phyloP scores from a whole-genome alignment of 2,329 filamentous ascomycete genomes.

The Neopestalotiopsis sp. region DNA sequence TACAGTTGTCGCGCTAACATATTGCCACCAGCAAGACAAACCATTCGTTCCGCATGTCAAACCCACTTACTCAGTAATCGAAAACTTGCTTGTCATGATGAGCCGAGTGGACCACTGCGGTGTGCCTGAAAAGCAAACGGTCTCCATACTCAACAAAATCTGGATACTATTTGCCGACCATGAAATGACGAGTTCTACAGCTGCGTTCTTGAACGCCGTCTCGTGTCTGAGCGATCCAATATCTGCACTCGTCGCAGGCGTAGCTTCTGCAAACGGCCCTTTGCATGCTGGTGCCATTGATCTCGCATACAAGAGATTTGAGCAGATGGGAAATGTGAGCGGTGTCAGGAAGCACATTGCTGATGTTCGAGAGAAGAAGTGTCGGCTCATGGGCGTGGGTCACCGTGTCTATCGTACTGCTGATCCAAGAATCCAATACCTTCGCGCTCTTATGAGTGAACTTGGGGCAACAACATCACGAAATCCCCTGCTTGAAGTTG shows the following conservation, averaged over 20 bases:
- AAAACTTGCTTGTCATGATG: slow-evolving; percentile 28
- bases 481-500: not conserved
- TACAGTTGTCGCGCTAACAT: slow-evolving; percentile 26
- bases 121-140: slow-evolving; percentile 22
- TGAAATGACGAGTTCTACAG: slow-evolving; percentile 28
- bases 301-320: slow-evolving; percentile 26
- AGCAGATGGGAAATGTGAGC: slow-evolving; percentile 19
- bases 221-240: slow-evolving; percentile 25
- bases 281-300: slow-evolving; percentile 29
- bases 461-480: not conserved
- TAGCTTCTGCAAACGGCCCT: slow-evolving; percentile 24
- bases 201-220: slow-evolving; percentile 25
- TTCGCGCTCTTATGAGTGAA: not conserved
- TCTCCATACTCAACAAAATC: slow-evolving; percentile 23
- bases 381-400: not conserved
- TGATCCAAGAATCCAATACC: not conserved
- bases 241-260: slow-evolving; percentile 23
- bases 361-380: not conserved
- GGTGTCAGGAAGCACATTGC: not conserved
- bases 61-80: slow-evolving; percentile 23
- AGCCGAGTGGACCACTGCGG: slow-evolving; percentile 25
- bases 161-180: slow-evolving; percentile 26
- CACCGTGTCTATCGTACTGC: not conserved
- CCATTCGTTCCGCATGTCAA: slow-evolving; percentile 18
- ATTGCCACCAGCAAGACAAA: slow-evolving; percentile 23